Base-by-base conservation (phyloP, 495 filamentous ascomycete species). In the Hyaloscypha finlandica region DNA sequence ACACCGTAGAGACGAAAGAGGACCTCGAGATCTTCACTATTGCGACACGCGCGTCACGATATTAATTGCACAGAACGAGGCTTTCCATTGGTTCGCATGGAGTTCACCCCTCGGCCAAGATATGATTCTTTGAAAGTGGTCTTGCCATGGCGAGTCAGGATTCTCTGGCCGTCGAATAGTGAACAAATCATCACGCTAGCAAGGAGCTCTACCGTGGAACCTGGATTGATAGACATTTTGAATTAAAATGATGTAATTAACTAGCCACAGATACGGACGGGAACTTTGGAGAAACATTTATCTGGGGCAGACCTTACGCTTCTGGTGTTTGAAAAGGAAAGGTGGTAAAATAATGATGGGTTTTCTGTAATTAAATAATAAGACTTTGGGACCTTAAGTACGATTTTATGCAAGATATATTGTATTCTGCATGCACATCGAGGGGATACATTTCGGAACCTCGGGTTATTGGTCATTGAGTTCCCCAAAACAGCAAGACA, bases 1-100 rank as follows among this genome's bases (percentile, higher is more conserved):
- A 35, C 14, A 51, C 53, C n/a, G 57, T 48, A 16, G 31, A 16
- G 9, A 67, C 4, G 14, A 31, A n/a, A 52, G 20, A 32, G 11
- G 32, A 3, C 11, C 1, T 30, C n/a, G 51, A 29, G 58, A 66
- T 39, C 51, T 63, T 67, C 65, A 63, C 63, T 3, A 12, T 67
- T 57, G 25, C 0, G 25, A 12, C 25, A 32, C 29, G 1, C 42
- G 14, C 16, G 42, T 48, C 42, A 48, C 9, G 4, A 48, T 11
- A 48, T 19, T 1, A 48, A 48, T 4, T 48, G 42, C 42, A 48
- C 1, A 48, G 42, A 6, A 19, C 3, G 1, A 48, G 16, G 42
- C 9, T 48, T 48, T 59, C 3, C 39, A 59, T 59, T 6, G 20
- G 39, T 6, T 59, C 25, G 11, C 16, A 16, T 59, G 0, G 39